phyloP scores from a whole-genome alignment of 2,329 filamentous ascomycete species.

The Apiospora rasikravindrae region DNA sequence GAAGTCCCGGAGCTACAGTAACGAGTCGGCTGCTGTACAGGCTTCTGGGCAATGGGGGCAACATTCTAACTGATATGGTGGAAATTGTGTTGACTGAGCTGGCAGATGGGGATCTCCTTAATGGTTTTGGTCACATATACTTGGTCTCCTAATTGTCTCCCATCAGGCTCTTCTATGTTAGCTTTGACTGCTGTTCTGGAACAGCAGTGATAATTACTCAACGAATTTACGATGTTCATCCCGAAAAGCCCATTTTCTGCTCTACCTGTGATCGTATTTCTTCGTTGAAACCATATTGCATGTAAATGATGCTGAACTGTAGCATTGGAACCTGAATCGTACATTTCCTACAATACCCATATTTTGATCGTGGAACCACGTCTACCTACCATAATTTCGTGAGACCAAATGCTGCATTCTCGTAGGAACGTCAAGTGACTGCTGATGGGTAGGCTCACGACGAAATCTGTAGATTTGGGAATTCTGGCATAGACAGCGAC shows the following conservation, averaged over 20 bases:
- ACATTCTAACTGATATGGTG: background rate
- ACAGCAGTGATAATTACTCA: background rate
- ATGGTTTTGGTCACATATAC: background rate
- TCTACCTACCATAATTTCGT: background rate
- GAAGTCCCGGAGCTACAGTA: background rate
- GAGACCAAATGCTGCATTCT: no score
- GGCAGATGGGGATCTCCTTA: background rate
- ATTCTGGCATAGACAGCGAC: background rate
- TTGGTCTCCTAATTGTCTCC: background rate
- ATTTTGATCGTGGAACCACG: background rate
- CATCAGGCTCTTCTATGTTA: background rate
- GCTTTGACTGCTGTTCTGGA: background rate
- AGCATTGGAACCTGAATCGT: no score
- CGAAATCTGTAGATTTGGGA: background rate
- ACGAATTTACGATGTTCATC: background rate
- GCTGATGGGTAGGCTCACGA: background rate
- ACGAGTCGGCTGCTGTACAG: background rate
- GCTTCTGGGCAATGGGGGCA: background rate
- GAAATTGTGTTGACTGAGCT: background rate
- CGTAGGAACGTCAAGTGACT: no score
- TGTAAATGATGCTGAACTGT: rapidly evolving
- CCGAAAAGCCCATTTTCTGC: background rate
- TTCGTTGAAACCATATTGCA: no score
- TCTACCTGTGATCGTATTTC: no score
- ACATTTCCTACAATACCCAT: background rate